phyloP scores from a whole-genome alignment of 306 rosid genomes.

The Astragalus glycyphyllos region DNA sequence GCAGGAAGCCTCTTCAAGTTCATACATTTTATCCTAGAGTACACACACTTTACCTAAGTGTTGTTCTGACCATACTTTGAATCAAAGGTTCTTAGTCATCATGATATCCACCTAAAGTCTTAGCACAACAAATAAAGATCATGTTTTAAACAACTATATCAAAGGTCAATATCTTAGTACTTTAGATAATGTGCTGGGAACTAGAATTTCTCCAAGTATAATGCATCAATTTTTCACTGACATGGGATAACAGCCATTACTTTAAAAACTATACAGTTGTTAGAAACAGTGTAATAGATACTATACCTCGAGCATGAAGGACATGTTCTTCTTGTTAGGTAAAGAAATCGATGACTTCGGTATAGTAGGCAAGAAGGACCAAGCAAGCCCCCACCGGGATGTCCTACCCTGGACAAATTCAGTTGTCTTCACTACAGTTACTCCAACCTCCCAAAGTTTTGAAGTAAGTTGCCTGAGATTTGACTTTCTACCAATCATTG shows the following conservation, averaged over 20 bases:
- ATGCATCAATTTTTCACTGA: slow-evolving; percentile 23
- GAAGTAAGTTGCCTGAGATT: slow-evolving; percentile 62
- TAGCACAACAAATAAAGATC: neutral
- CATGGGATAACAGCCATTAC: slow-evolving; percentile 24
- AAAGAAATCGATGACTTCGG: slow-evolving; percentile 54
- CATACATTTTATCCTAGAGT: slow-evolving; percentile 1
- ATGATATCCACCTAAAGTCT: slow-evolving; percentile 4
- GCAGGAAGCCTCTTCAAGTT: slow-evolving; percentile 6
- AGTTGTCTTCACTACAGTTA: slow-evolving; percentile 77
- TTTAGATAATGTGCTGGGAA: slow-evolving; percentile 1
- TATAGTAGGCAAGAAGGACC: slow-evolving; percentile 80
- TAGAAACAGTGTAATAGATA: slow-evolving; percentile 32
- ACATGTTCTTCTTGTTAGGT: slow-evolving; percentile 61
- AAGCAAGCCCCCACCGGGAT: slow-evolving; percentile 89
- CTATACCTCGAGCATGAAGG: slow-evolving; percentile 69
- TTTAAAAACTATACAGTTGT: neutral
- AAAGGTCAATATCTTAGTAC: slow-evolving; percentile 13
- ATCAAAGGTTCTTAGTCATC: slow-evolving; percentile 22
- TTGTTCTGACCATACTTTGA: neutral
- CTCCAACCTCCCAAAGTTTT: slow-evolving; percentile 86
- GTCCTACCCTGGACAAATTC: slow-evolving; percentile 93
- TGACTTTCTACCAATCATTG: slow-evolving; percentile 76
- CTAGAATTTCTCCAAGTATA: slow-evolving; percentile 19
- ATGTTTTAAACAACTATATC: slow-evolving; percentile 8
- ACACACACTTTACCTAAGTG: slow-evolving; percentile 13